Evolutionary conservation across 768 basidiomycete species (phyloP), one percentile per base, ranked within the genome.

Genomic region (Sporobolomyces roseus): DNA sequence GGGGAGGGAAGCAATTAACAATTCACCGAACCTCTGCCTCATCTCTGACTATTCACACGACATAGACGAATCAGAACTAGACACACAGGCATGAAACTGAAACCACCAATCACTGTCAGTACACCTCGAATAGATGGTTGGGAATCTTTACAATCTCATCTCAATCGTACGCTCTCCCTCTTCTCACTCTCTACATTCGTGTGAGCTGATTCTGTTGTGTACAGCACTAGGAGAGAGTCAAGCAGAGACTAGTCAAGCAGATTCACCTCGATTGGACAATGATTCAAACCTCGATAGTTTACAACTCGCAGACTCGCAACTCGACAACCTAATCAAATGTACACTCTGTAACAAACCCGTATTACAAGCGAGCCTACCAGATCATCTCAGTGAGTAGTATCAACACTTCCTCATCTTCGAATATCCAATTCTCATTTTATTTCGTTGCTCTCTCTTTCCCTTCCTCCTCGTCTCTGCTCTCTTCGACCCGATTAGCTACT

Each of bases 241-340:
- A n/a, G 53, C 6, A 10, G 29, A 19, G 16, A 27, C 43, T 14
- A 21, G 32, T 45, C 27, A n/a, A 29, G 29, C 63, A 33, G 35
- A 53, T 14, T 46, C 54, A 2, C 54, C 63, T 29, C n/a, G 27
- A 32, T 46, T 66, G 36, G 63, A 53, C 21, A 83, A 84, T 53
- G 90, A 93, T 75, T n/a, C n/a, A n/a, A n/a, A 2, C 54, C 63
- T 29, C n/a, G 27, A 32, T 46, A 59, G 36, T 59, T 49, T 16
- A 83, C 83, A 53, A 90, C 92, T 75, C 93, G 91, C 78, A 91
- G 91, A 36, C 82, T 86, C 3, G 82, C 86, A 63, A 90, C 91
- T 65, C 64, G 78, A 88, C 16, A 83, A 83, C 35, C 78, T 85
- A 43, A 85, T 88, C 63, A 85, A 83, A 62, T 97, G 93, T 80